These are phyloP conservation scores for Escallonia rubra DNA, from an alignment of 129 eudicot genomes.

Conservation along the genomic window DNA sequence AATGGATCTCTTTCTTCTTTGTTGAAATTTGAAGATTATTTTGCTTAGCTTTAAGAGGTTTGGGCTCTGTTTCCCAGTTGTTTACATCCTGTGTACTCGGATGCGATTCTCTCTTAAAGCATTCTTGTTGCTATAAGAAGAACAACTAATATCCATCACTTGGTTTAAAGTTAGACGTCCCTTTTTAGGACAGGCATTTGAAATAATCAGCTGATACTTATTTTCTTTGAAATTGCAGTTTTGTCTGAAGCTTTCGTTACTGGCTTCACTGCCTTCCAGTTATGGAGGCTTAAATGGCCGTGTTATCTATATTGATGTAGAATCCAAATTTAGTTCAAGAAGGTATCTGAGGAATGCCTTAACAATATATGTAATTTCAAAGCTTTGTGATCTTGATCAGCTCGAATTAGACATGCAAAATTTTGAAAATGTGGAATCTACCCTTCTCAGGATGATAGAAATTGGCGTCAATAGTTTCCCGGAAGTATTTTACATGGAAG, in stretches of 20 bases:
- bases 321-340: constrained; percentile 83
- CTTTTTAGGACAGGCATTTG: neutral
- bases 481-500: constrained; percentile 63
- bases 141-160: no score
- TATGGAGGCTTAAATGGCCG: constrained; percentile 81
- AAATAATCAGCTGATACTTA: constrained; percentile 10
- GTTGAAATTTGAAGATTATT: no score
- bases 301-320: constrained; percentile 79
- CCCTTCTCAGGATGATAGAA: constrained; percentile 60
- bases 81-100: no score
- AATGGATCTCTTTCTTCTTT: no score
- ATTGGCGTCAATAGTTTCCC: constrained; percentile 81
- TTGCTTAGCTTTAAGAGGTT: no score
- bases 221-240: constrained; percentile 46
- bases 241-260: constrained; percentile 73
- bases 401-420: constrained; percentile 1
- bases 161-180: no score
- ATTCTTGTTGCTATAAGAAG: no score
- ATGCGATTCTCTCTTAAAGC: no score
- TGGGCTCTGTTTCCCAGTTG: no score
- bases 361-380: neutral
- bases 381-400: neutral
- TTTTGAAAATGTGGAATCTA: constrained; percentile 3
- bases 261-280: constrained; percentile 68
- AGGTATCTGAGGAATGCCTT: constrained; percentile 36